Evolutionary conservation across 2,329 filamentous ascomycete species (phyloP).

Genomic region (Tolypocladium tropicale): DNA sequence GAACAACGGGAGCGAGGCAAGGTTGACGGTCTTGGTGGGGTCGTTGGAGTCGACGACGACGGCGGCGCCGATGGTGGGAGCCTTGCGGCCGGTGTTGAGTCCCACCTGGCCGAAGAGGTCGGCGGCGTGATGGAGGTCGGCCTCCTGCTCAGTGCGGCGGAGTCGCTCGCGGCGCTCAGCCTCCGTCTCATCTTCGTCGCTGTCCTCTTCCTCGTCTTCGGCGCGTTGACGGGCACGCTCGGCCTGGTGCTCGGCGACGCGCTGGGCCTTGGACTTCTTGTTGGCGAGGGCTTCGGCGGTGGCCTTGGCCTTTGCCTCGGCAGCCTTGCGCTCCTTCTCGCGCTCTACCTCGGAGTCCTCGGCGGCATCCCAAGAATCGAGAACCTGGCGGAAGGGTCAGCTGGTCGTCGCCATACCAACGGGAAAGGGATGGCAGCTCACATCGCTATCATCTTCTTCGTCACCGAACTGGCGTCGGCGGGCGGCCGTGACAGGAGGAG

Average conservation of each 20-base stretch:
- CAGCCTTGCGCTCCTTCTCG: constrained; percentile 84
- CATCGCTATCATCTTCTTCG: constrained; percentile 77
- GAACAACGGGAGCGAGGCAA: constrained; percentile 73
- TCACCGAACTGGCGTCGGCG: constrained; percentile 68
- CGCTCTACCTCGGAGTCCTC: constrained; percentile 96
- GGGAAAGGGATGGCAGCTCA: constrained; percentile 30
- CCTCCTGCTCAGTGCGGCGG: constrained; percentile 70
- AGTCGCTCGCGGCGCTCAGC: constrained; percentile 64
- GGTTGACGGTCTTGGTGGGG: constrained; percentile 70
- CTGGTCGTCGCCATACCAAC: background rate
- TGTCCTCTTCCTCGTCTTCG: constrained; percentile 44
- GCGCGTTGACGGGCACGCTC: constrained; percentile 42
- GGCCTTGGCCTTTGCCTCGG: constrained; percentile 78
- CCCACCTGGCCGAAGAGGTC: constrained; percentile 79
- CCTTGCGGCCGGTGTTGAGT: constrained; percentile 54
- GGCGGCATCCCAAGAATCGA: constrained; percentile 94
- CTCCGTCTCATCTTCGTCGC: constrained; percentile 64
- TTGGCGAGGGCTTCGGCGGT: constrained; percentile 79
- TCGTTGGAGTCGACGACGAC: constrained; percentile 64
- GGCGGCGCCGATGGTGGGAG: constrained; percentile 50
- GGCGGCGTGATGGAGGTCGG: constrained; percentile 80
- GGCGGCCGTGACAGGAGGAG: constrained; percentile 26
- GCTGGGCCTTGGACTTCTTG: constrained; percentile 82
- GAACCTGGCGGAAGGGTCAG: constrained; percentile 45
- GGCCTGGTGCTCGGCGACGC: constrained; percentile 70